Conservation (phyloP, 805 yeast genomes). For the Metschnikowia gruessii region DNA sequence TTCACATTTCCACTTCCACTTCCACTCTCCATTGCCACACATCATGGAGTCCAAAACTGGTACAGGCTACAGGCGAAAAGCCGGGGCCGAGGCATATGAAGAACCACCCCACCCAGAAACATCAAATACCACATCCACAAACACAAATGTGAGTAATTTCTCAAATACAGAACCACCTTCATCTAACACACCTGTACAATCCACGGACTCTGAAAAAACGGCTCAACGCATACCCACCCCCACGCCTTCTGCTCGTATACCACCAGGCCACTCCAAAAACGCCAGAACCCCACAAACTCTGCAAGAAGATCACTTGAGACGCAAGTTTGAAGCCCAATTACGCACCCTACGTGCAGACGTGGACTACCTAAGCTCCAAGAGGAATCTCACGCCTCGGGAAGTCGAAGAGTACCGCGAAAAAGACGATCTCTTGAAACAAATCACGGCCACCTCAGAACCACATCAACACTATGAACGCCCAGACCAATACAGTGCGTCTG, state of each 20-base stretch:
- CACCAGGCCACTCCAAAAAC: too few species aligned
- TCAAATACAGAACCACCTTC: background rate
- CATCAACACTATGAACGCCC: slow-evolving; percentile 37
- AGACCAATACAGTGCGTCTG: slow-evolving; percentile 50
- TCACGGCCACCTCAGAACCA: background rate
- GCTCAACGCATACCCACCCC: too few species aligned
- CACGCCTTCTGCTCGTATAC: too few species aligned
- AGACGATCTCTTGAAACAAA: slow-evolving; percentile 7
- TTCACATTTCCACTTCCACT: too few species aligned
- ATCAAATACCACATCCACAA: background rate
- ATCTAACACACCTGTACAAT: too few species aligned
- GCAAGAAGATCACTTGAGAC: background rate
- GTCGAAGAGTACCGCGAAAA: slow-evolving; percentile 14
- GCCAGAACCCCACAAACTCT: background rate
- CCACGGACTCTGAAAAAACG: too few species aligned
- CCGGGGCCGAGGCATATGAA: slow-evolving; percentile 5
- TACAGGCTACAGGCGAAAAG: slow-evolving; percentile 6
- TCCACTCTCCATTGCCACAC: too few species aligned
- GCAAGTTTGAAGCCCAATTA: slow-evolving; percentile 11
- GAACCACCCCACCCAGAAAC: background rate
- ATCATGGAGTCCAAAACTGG: slow-evolving; percentile 1
- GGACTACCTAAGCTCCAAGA: background rate
- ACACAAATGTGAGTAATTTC: background rate
- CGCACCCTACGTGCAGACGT: slow-evolving; percentile 1
- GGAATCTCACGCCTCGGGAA: slow-evolving; percentile 16